Percentiles rank a stretch among this genome's conserved stretches.
Conservation (phyloP, 805 yeast species). For the Candida incommunis region DNA sequence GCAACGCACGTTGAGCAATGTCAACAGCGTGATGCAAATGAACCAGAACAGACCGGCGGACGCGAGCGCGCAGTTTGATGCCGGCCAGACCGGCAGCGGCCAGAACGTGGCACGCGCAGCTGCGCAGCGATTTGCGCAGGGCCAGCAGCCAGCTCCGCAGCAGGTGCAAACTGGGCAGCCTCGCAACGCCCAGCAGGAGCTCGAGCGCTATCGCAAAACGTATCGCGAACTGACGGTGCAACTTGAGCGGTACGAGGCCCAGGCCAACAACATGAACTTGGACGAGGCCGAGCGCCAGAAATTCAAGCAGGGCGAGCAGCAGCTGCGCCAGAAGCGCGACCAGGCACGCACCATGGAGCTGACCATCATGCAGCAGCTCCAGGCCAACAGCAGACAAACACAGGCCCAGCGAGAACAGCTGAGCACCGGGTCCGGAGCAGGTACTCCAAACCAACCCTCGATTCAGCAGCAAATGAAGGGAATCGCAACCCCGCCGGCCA, state of each 20-base stretch:
- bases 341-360: not conserved
- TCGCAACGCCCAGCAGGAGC: not conserved
- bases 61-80: not conserved
- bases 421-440: constrained; percentile 42
- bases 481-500: constrained; percentile 4
- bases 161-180: not conserved
- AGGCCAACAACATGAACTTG: not conserved
- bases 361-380: not conserved
- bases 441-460: constrained; percentile 2
- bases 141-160: not conserved
- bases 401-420: constrained; percentile 87
- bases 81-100: not conserved
- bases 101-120: not conserved
- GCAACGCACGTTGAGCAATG: not conserved
- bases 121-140: not conserved
- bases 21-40: constrained; percentile 1
- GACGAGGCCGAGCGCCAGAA: not conserved
- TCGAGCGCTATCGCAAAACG: not conserved
- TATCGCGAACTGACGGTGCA: not conserved
- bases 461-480: constrained; percentile 2
- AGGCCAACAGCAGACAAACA: constrained; percentile 31
- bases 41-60: not conserved
- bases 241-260: not conserved
- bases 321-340: constrained; percentile 1
- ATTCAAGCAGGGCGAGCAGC: not conserved